A percentile compares a stretch with the other conserved stretches of the same genome.
Evolutionary conservation across 176 grass and related monocot genomes (phyloP).

Genomic region (Guadua angustifolia): DNA sequence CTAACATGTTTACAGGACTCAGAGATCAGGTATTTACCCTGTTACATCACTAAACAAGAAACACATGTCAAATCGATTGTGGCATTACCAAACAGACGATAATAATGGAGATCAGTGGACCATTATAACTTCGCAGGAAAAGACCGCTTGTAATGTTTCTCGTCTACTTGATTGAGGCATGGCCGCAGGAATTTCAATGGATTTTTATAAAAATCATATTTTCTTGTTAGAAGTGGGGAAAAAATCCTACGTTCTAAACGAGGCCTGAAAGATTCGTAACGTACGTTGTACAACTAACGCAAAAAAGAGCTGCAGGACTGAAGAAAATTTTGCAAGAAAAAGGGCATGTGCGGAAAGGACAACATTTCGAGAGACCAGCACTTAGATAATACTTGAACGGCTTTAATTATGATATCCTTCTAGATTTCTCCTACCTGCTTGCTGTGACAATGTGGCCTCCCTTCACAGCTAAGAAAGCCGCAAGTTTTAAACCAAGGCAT

Average conservation of each 20-base stretch:
- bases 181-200: too few relatives aligned
- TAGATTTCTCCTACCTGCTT: slow-evolving; percentile 4
- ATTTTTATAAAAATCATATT: too few relatives aligned
- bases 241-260: too few relatives aligned
- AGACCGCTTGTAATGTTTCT: slow-evolving; percentile 18
- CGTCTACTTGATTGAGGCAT: not conserved
- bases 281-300: not conserved
- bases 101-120: not conserved
- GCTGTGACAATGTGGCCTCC: slow-evolving; percentile 7
- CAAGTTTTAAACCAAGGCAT: not conserved
- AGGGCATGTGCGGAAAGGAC: slow-evolving; percentile 46
- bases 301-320: slow-evolving; percentile 13
- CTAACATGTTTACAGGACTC: not conserved
- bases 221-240: too few relatives aligned
- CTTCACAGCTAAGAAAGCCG: slow-evolving; percentile 10
- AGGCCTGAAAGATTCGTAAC: slow-evolving; percentile 12
- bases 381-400: not conserved
- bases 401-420: slow-evolving; percentile 23
- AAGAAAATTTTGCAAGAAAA: slow-evolving; percentile 12
- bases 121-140: not conserved
- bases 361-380: not conserved
- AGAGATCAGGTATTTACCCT: not conserved
- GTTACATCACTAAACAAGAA: not conserved
- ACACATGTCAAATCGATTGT: not conserved
- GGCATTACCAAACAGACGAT: not conserved